Evolutionary conservation across 1,139 yeast species (phyloP).

Genomic region (Casaregolazyma lundiana): DNA sequence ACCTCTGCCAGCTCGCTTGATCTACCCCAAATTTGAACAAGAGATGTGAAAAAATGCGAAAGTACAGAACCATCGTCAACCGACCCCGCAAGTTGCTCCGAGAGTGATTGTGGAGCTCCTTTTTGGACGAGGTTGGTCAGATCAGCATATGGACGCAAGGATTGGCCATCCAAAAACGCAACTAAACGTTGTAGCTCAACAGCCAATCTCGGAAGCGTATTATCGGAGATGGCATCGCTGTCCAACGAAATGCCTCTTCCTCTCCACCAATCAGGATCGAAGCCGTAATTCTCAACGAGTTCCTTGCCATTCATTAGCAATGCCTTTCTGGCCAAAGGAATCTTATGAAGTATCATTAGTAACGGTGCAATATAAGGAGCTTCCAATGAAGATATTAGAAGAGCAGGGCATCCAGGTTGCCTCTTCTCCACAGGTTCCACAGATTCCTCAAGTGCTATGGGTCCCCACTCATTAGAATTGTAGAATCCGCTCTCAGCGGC

Average conservation of each 20-base stretch:
- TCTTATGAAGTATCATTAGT: constrained; percentile 40
- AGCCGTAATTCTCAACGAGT: constrained; percentile 37
- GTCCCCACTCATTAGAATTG: constrained; percentile 27
- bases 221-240: constrained; percentile 11
- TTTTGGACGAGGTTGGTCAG: constrained; percentile 31
- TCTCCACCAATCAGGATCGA: constrained; percentile 42
- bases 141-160: constrained; percentile 40
- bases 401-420: constrained; percentile 26
- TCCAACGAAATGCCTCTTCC: constrained; percentile 30
- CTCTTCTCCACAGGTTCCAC: constrained; percentile 6
- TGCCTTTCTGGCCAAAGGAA: constrained; percentile 38
- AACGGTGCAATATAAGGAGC: constrained; percentile 40
- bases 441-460: constrained; percentile 7
- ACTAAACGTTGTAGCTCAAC: constrained; percentile 42
- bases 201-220: constrained; percentile 23
- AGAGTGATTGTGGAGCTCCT: constrained; percentile 25
- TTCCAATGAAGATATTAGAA: constrained; percentile 37
- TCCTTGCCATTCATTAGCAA: constrained; percentile 33
- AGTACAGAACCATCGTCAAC: constrained; percentile 22
- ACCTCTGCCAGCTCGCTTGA: constrained; percentile 16
- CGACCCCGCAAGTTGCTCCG: constrained; percentile 21
- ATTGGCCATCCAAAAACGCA: constrained; percentile 41
- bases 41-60: constrained; percentile 20
- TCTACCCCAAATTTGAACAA: constrained; percentile 18
- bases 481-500: constrained; percentile 18